Base-by-base conservation (phyloP, 257 asterid genomes). In the Linderniella brevidens region DNA sequence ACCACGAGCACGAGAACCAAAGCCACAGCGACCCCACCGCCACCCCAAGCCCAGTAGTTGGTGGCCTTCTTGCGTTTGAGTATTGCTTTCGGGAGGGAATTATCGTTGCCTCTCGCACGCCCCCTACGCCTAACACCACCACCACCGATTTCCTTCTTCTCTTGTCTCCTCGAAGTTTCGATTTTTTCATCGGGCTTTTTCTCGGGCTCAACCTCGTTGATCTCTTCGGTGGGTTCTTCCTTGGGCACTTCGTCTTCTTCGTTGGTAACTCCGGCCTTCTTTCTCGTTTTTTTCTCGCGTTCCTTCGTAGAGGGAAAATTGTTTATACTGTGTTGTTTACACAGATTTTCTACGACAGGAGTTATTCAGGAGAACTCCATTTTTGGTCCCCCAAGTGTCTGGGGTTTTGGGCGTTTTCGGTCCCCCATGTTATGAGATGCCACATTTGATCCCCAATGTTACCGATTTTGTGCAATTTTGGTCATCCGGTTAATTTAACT, bases 211-310 rank as follows among this genome's bases (percentile, higher is more conserved):
- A 73, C 75, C 62, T 77, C 92, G 0, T 51, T 51, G 9, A 46
- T 53, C 11, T 63, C 50, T 61, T 84, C 98, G 37, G 65, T 48
- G 56, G 80, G 65, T 58, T 79, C 94, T 49, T 25, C 32, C 6
- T 25, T 25, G 6, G 32, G 3, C 32, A 25, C 32, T 3, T 74
- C 82, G 8, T 72, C 39, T n/a, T 75, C 88, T 17, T 8, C 49
- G 17, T 73, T 54, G 49, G 69, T 48, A 37, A 38, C 64, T 17
- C 86, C 92, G 0, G 64, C 61, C 68, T 79, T 90, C 79, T 79
- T 85, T 73, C 64, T 81, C 8, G 82, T 84, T 54, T 58, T 75
- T 76, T 79, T 90, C 73, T 90, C 98, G 16, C 85, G 93, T 52
- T 81, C 96, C 98, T 90, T 85, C 46, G 55, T 17, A 25, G 6